These are phyloP conservation scores for Arthroderma sp. DNA, from an alignment of 2,329 filamentous ascomycete genomes.

Conservation along the genomic window DNA sequence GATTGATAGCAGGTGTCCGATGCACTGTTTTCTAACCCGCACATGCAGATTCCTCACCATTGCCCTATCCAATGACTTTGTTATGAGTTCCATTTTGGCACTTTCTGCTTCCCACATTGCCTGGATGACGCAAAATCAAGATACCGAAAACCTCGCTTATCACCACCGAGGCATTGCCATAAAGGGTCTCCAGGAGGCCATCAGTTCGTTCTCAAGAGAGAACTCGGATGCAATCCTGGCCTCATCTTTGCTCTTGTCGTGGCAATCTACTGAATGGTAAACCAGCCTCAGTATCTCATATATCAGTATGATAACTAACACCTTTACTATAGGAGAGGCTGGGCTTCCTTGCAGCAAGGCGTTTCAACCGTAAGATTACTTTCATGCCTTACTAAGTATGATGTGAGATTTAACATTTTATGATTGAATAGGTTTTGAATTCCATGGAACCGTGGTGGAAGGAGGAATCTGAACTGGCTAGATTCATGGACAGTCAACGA, in stretches of 20 bases:
- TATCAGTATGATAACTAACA: slow-evolving; percentile 22
- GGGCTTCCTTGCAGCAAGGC: slow-evolving; percentile 85
- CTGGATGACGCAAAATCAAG: slow-evolving; percentile 72
- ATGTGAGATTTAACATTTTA: slow-evolving; percentile 19
- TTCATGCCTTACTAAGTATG: neutral
- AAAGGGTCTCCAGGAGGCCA: slow-evolving; percentile 77
- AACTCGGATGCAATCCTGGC: slow-evolving; percentile 88
- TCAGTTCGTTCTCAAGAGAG: slow-evolving; percentile 68
- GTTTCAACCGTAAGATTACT: slow-evolving; percentile 63
- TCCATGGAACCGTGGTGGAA: slow-evolving; percentile 80
- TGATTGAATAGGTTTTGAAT: slow-evolving; percentile 56
- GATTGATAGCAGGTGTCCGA: neutral
- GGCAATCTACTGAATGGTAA: slow-evolving; percentile 95
- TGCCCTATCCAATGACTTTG: slow-evolving; percentile 68
- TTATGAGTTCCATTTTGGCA: slow-evolving; percentile 85
- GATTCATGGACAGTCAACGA: slow-evolving; percentile 32
- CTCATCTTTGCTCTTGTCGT: slow-evolving; percentile 80
- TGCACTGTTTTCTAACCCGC: slow-evolving; percentile 19
- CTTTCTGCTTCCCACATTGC: slow-evolving; percentile 93
- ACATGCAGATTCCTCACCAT: slow-evolving; percentile 61
- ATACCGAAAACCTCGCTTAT: slow-evolving; percentile 78
- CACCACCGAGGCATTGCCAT: slow-evolving; percentile 78
- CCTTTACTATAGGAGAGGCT: slow-evolving; percentile 56
- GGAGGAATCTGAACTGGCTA: slow-evolving; percentile 59
- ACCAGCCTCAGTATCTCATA: slow-evolving; percentile 24